Conservation (phyloP, 129 eudicot species). For the Arctium minus region DNA sequence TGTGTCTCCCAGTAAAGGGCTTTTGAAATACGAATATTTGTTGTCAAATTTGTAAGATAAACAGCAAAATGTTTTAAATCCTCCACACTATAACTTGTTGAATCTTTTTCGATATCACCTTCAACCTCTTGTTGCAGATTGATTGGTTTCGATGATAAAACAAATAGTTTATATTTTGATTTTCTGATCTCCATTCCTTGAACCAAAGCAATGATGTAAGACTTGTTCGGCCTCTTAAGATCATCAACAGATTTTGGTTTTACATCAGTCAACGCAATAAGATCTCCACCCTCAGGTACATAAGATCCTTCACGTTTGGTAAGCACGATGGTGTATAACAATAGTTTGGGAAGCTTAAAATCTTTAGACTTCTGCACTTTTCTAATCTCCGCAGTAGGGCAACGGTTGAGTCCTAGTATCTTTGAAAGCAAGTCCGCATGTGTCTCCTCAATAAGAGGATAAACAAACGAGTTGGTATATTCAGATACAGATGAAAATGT, state of each 20-base stretch:
- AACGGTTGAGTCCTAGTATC: conserved; percentile 18
- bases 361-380: conserved; percentile 1
- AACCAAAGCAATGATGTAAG: conserved; percentile 37
- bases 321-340: conserved; percentile 22
- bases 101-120: background rate
- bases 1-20: conserved; percentile 42
- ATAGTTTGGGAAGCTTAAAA: conserved; percentile 18
- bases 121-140: background rate
- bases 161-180: background rate
- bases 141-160: conserved; percentile 29
- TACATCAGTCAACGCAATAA: conserved; percentile 40
- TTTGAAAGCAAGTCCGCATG: conserved; percentile 53
- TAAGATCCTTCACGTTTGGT: conserved; percentile 16
- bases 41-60: conserved; percentile 49
- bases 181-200: background rate
- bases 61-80: conserved; percentile 30
- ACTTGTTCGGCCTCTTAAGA: conserved; percentile 27
- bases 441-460: conserved; percentile 64
- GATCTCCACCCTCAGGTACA: conserved; percentile 51
- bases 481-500: conserved; percentile 35
- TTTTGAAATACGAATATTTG: conserved; percentile 59
- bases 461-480: conserved; percentile 39
- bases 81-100: background rate
- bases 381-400: conserved; percentile 25
- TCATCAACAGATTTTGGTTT: conserved; percentile 46